phyloP scores from a whole-genome alignment of 2,329 filamentous ascomycete species.

The Nothophaeocryptopus gaeumannii region DNA sequence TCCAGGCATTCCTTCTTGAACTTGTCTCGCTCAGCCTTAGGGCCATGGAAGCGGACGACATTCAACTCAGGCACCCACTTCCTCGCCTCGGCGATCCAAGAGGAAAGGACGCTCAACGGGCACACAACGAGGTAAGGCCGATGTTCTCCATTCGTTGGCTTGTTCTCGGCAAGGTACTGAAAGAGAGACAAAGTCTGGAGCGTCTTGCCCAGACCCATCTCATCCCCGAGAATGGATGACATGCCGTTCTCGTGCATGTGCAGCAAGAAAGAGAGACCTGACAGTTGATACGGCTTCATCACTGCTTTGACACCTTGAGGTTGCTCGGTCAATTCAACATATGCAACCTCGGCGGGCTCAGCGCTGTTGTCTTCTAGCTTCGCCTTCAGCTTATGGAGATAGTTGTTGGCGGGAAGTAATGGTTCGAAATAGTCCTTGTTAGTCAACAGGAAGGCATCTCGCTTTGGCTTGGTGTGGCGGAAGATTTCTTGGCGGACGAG shows the following conservation, averaged over 20 bases:
- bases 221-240: slow-evolving; percentile 48
- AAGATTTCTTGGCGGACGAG: slow-evolving; percentile 44
- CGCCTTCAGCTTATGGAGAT: slow-evolving; percentile 40
- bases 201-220: slow-evolving; percentile 53
- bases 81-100: slow-evolving; percentile 48
- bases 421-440: slow-evolving; percentile 49
- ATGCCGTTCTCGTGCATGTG: slow-evolving; percentile 47
- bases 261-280: slow-evolving; percentile 50
- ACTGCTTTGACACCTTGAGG: slow-evolving; percentile 47
- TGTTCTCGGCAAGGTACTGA: slow-evolving; percentile 46
- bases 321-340: slow-evolving; percentile 43
- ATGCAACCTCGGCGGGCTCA: slow-evolving; percentile 35
- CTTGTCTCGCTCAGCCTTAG: slow-evolving; percentile 41
- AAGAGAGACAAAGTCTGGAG: slow-evolving; percentile 51
- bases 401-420: slow-evolving; percentile 44
- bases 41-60: slow-evolving; percentile 49
- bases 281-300: slow-evolving; percentile 53
- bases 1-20: slow-evolving; percentile 39
- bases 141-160: slow-evolving; percentile 38
- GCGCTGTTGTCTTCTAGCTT: slow-evolving; percentile 12
- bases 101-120: slow-evolving; percentile 50
- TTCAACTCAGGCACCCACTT: slow-evolving; percentile 51
- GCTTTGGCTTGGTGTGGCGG: slow-evolving; percentile 42
- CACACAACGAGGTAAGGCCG: slow-evolving; percentile 50
- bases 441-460: slow-evolving; percentile 46